A percentile compares a stretch with the other conserved stretches of the same genome.
Conservation (phyloP, 2,329 filamentous ascomycete genomes). For the Balansia obtecta region DNA sequence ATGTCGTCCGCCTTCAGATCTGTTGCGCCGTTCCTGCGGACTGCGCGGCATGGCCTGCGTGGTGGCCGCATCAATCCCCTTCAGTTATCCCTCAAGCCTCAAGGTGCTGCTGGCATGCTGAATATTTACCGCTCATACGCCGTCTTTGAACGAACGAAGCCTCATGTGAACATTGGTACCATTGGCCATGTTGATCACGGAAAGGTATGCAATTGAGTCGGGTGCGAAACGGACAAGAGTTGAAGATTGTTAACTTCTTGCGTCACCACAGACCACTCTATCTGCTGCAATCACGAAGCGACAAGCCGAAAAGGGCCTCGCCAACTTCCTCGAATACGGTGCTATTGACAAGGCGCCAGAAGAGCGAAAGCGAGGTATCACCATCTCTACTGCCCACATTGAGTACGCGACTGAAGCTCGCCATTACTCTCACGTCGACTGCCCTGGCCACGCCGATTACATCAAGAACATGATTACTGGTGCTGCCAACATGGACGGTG, state of each 20-base stretch:
- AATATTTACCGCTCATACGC: constrained; percentile 55
- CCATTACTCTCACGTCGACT: constrained; percentile 99
- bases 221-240: not conserved
- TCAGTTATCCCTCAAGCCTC: constrained; percentile 52
- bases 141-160: constrained; percentile 79
- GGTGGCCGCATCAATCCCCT: constrained; percentile 63
- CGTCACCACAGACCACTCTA: constrained; percentile 67
- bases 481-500: constrained; percentile 98
- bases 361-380: constrained; percentile 99
- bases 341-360: constrained; percentile 98
- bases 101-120: constrained; percentile 51
- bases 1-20: constrained; percentile 77
- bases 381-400: constrained; percentile 96
- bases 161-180: constrained; percentile 96
- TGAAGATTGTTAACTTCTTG: not conserved
- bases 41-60: constrained; percentile 62
- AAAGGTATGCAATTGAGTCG: constrained; percentile 51
- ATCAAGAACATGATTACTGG: constrained; percentile 99
- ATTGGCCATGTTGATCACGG: constrained; percentile 99
- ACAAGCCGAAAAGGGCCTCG: constrained; percentile 87
- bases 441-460: constrained; percentile 99
- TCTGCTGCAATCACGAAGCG: constrained; percentile 98
- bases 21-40: constrained; percentile 67
- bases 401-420: constrained; percentile 90
- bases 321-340: constrained; percentile 93